Conservation (phyloP, 208 protist species). For the Leishmania major region DNA sequence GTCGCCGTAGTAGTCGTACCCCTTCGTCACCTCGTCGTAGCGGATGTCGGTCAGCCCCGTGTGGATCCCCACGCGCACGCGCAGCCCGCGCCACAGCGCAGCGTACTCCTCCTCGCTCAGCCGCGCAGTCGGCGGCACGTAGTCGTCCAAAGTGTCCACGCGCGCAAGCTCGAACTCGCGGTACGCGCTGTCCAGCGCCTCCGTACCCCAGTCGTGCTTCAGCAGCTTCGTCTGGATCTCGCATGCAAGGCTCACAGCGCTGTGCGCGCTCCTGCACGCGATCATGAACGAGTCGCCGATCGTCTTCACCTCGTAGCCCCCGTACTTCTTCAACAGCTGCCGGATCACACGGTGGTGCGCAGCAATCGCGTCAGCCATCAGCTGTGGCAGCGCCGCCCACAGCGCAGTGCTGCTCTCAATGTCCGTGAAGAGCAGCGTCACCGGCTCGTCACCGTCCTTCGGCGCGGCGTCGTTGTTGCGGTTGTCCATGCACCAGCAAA, state of each 20-base stretch:
- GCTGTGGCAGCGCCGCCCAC: slow-evolving; percentile 56
- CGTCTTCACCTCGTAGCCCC: slow-evolving; percentile 49
- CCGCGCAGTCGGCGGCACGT: slow-evolving; percentile 31
- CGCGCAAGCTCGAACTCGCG: slow-evolving; percentile 44
- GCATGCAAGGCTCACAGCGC: slow-evolving; percentile 43
- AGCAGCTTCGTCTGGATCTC: slow-evolving; percentile 64
- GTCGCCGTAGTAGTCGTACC: slow-evolving; percentile 42
- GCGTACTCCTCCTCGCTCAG: slow-evolving; percentile 42
- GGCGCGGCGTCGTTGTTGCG: slow-evolving; percentile 56
- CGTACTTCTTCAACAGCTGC: slow-evolving; percentile 47
- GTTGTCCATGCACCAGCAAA: slow-evolving; percentile 21
- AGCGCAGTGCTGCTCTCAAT: slow-evolving; percentile 82
- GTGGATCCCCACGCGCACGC: slow-evolving; percentile 67
- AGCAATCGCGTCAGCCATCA: slow-evolving; percentile 70
- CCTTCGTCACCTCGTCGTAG: slow-evolving; percentile 57
- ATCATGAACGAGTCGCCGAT: slow-evolving; percentile 48
- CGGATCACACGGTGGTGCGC: slow-evolving; percentile 77
- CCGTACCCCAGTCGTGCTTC: slow-evolving; percentile 52
- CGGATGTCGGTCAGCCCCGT: slow-evolving; percentile 67
- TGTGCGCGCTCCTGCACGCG: slow-evolving; percentile 51
- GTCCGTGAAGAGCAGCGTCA: slow-evolving; percentile 81
- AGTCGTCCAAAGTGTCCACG: slow-evolving; percentile 21
- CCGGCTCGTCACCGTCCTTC: slow-evolving; percentile 41
- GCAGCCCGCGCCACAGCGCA: slow-evolving; percentile 46
- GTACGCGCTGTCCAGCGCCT: slow-evolving; percentile 50